A percentile compares a stretch with the other conserved stretches of the same genome.
Conservation (phyloP, 441 rosid species). For the Syzygium syzygioides region DNA sequence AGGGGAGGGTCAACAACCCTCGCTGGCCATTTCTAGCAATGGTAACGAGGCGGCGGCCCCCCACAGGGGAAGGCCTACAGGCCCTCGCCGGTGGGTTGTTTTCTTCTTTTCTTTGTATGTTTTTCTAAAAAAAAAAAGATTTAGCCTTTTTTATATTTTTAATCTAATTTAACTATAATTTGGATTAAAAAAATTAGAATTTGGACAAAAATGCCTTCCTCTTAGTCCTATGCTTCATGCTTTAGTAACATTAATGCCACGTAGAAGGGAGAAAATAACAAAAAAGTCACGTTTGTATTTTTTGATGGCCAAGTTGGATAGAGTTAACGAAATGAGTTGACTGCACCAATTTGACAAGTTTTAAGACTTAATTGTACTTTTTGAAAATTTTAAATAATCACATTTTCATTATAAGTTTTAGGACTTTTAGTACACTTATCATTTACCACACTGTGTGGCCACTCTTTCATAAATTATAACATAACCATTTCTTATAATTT, state of each 20-base stretch:
- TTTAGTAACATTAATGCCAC: too few relatives aligned
- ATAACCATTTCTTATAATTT: background rate
- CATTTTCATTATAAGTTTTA: too few relatives aligned
- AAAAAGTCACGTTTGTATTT: too few relatives aligned
- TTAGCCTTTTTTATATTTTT: too few relatives aligned
- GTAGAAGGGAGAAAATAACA: too few relatives aligned
- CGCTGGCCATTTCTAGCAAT: background rate
- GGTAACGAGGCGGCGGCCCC: rapidly evolving
- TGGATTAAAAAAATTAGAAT: too few relatives aligned
- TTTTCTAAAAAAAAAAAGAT: too few relatives aligned
- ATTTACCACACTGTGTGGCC: background rate
- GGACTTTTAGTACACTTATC: background rate
- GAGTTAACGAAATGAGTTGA: too few relatives aligned
- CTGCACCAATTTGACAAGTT: background rate
- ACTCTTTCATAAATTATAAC: background rate
- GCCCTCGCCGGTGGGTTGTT: background rate
- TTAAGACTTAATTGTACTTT: background rate
- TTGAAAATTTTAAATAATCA: background rate
- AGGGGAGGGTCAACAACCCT: background rate
- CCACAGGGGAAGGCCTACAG: background rate
- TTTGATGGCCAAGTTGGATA: too few relatives aligned
- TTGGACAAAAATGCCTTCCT: too few relatives aligned
- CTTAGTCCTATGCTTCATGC: too few relatives aligned
- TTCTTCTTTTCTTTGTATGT: background rate
- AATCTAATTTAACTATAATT: too few relatives aligned